Evolutionary conservation across 768 basidiomycete species (phyloP).

Genomic region (Lactifluus piperatus): DNA sequence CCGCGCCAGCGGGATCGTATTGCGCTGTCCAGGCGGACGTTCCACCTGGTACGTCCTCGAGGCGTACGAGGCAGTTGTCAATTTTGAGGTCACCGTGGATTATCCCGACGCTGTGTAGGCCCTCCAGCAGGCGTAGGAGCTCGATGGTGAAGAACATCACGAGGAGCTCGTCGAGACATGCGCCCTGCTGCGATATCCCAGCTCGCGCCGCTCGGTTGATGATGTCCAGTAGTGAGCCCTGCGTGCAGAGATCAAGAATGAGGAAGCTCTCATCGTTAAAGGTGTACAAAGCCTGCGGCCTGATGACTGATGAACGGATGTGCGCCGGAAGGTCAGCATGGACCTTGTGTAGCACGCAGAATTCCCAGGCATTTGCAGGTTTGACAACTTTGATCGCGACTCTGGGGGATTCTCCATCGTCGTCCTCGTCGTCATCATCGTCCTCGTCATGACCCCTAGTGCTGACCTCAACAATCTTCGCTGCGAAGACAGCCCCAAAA

Average conservation of each 20-base stretch:
- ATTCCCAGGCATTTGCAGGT: constrained; percentile 90
- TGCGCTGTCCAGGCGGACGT: constrained; percentile 57
- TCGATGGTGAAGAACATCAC: constrained; percentile 95
- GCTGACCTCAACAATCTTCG: constrained; percentile 40
- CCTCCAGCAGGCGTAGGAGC: constrained; percentile 73
- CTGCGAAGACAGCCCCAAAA: constrained; percentile 92
- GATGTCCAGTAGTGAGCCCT: constrained; percentile 86
- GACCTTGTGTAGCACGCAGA: constrained; percentile 70
- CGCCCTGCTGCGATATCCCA: constrained; percentile 72
- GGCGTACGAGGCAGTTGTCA: constrained; percentile 93
- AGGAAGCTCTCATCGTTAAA: constrained; percentile 88
- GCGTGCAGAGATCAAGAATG: constrained; percentile 77
- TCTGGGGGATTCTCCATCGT: constrained; percentile 47
- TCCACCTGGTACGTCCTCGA: constrained; percentile 74
- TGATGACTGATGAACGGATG: constrained; percentile 60
- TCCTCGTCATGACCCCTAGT: constrained; percentile 36
- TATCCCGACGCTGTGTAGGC: constrained; percentile 73
- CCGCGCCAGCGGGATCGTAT: constrained; percentile 73
- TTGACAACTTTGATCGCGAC: constrained; percentile 90
- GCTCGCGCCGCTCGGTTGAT: constrained; percentile 76
- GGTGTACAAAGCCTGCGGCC: constrained; percentile 71
- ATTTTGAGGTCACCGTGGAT: constrained; percentile 99
- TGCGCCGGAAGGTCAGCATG: constrained; percentile 55
- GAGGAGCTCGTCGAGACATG: constrained; percentile 83
- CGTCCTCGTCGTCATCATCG: constrained; percentile 36